phyloP scores from a whole-genome alignment of 208 protist genomes.

The Wallacemonas sp. region DNA sequence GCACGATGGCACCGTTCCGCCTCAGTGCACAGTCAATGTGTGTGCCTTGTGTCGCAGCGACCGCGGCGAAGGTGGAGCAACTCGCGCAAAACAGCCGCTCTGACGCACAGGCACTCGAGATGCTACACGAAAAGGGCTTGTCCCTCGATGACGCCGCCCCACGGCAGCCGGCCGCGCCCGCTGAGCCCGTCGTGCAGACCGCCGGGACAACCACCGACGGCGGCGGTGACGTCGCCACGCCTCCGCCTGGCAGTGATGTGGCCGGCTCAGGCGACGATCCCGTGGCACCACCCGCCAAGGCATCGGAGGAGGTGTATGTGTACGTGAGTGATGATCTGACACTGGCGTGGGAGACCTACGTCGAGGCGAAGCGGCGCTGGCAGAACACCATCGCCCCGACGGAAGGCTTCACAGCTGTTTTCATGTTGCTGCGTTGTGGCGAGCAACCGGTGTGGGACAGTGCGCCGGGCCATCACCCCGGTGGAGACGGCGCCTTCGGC shows the following conservation, averaged over 20 bases:
- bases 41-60: constrained; percentile 34
- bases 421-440: constrained; percentile 20
- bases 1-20: constrained; percentile 1
- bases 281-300: not conserved
- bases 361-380: constrained; percentile 21
- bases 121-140: constrained; percentile 7
- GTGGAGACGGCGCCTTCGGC: not conserved
- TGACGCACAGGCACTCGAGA: constrained; percentile 32
- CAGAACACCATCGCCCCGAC: constrained; percentile 22
- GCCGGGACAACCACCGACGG: not conserved
- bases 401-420: constrained; percentile 61
- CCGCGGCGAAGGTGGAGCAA: constrained; percentile 30
- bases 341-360: constrained; percentile 46
- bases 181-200: not conserved
- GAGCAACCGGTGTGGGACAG: not conserved
- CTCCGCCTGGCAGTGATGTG: not conserved
- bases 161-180: not conserved
- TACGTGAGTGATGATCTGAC: constrained; percentile 53
- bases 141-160: not conserved
- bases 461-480: not conserved
- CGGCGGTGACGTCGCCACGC: not conserved
- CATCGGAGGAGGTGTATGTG: constrained; percentile 17
- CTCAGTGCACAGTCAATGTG: constrained; percentile 40
- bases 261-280: not conserved
- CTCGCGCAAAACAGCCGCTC: constrained; percentile 23